Evolutionary conservation across 2,329 filamentous ascomycete species (phyloP), one percentile per base, ranked within the genome.

Genomic region (Penicillium sp.): DNA sequence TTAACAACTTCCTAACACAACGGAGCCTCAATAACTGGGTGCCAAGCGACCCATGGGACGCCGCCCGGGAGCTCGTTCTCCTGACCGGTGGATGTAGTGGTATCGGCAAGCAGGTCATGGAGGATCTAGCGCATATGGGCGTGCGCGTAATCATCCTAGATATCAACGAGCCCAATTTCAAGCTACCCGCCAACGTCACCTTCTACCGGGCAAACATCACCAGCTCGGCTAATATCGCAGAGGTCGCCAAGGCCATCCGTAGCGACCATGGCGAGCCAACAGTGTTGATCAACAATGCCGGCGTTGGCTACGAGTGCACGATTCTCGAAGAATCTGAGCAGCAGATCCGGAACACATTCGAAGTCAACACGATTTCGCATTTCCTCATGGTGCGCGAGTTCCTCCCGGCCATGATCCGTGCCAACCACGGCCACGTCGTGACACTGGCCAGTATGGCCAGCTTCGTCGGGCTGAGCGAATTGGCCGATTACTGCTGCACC

Each of bases 381-480:
- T 84, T 78, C 68, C 75, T 77, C 56, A 80, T 76, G 55, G 76
- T 81, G 10, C 75, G 78, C 51, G 80, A 81, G 59, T 83, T 84
- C 68, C 62, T 84, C 31, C 82, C 82, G 0, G 70, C 72, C 49
- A 84, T 84, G 81, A 65, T 83, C 22, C 64, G 66, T 45, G 69
- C 72, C 19, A 79, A 82, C 61, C 82, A 83, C 61, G 84, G 84
- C 3, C 83, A 86, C 59, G 74, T 86, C 29, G 75, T 87, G 11
- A 84, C 82, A 0, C 75, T 86, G 14, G 82, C 84, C 3, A 82
- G 79, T 56, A 74, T 80, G 65, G 81, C 81, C 10, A 80, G 78
- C 35, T 84, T 81, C 63, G 56, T 82, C 5, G 71, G 73, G 0
- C 60, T 79, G 4, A 77, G 74, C 1, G 77, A 80, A 29, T 79